Evolutionary conservation across 2,329 filamentous ascomycete species (phyloP), one percentile per base, ranked within the genome.

Genomic region (Clonostachys sp.): DNA sequence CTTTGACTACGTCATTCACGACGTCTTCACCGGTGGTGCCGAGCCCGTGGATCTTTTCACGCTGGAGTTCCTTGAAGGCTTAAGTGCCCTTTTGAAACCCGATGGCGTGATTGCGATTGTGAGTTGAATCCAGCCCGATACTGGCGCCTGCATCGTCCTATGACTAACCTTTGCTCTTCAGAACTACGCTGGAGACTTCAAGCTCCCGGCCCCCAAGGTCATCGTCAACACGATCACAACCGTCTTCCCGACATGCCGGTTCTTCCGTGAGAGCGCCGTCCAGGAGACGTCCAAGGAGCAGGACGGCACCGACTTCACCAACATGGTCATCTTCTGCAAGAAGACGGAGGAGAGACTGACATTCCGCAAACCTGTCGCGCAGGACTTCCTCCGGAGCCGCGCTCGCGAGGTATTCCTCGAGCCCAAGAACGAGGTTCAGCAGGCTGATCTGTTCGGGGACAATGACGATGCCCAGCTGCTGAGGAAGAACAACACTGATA

Each of bases 21-120:
- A 99, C 57, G 94, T 99, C 20, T 99, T 99, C 64, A 99, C 94
- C 1, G 94, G 94, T 20, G 94, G 94, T 45, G 91, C 91, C 0
- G 94, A 97, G 64, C 94, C 94, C 1, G 82, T 91, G 4, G 75
- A 84, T 8, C 80, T 99, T 8, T 99, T 99, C 67, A 97, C 91
- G 0, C 65, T 84, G 6, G 86, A 94, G 56, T 97, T 99, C 59
- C 69, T 99, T 41, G 67, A 78, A 45, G 82, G 86, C 6, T 73
- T 99, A 2, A 72, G 81, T 53, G 64, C 76, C 5, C 77, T 97
- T 7, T 74, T 99, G 42, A 87, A 83, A 53, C 80, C 85, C 1
- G 79, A 89, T 45, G 94, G 94, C 40, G 85, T 89, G 13, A 86
- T 96, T 57, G 92, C 91, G 6, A 94, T 99, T 64, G 87, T 91